A percentile compares a stretch with the other conserved stretches of the same genome.
These are phyloP conservation scores for Debaryomyces fabryi DNA, from an alignment of 1,139 yeast genomes.

Conservation along the genomic window DNA sequence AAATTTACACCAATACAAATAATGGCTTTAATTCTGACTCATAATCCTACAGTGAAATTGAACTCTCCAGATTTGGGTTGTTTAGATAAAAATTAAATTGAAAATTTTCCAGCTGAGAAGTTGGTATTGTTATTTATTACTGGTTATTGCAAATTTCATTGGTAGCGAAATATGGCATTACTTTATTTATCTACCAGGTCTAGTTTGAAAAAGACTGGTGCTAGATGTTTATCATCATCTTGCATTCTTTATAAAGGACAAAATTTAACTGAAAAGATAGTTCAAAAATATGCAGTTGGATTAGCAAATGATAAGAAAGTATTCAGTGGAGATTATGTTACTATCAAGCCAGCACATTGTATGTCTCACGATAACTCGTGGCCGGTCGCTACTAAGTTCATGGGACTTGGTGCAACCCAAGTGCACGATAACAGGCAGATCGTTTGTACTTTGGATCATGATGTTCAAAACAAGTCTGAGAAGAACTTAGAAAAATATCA, in stretches of 20 bases:
- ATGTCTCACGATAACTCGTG: slow-evolving; percentile 99
- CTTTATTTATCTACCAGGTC: slow-evolving; percentile 3
- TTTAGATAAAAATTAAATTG: slow-evolving; percentile 5
- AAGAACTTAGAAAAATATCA: slow-evolving; percentile 84
- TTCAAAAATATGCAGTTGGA: slow-evolving; percentile 89
- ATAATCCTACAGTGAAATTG: slow-evolving; percentile 4
- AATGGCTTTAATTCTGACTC: slow-evolving; percentile 4
- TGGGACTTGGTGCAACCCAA: slow-evolving; percentile 87
- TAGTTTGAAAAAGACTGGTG: neutral
- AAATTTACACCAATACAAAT: slow-evolving; percentile 7
- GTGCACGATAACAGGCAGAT: slow-evolving; percentile 87
- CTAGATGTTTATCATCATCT: slow-evolving; percentile 17
- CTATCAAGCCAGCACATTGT: slow-evolving; percentile 93
- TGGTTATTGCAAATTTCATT: neutral
- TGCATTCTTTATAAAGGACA: slow-evolving; percentile 52
- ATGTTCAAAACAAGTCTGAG: slow-evolving; percentile 89
- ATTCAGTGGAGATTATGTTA: slow-evolving; percentile 89
- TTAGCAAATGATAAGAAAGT: slow-evolving; percentile 71
- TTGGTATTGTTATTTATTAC: neutral
- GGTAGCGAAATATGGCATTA: slow-evolving; percentile 6
- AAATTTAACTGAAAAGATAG: slow-evolving; percentile 92
- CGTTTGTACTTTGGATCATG: slow-evolving; percentile 96
- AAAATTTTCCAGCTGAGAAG: neutral
- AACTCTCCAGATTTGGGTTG: slow-evolving; percentile 3
- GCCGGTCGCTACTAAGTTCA: slow-evolving; percentile 98